Base-by-base conservation (phyloP, 306 rosid species). In the Vicia villosa region DNA sequence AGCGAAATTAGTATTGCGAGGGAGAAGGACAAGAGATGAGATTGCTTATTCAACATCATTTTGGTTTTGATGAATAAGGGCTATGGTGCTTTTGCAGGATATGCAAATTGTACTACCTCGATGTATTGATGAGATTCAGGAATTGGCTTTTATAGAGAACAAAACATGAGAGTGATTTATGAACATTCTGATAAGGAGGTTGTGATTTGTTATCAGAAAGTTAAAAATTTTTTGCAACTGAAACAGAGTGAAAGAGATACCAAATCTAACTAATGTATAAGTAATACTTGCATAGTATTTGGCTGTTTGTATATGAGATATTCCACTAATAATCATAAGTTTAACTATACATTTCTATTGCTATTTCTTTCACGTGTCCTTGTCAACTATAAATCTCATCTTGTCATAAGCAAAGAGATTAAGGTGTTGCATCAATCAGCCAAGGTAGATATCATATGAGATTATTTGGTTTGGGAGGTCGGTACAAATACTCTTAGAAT, bases 391-490 rank as follows among this genome's bases (percentile, higher is more conserved):
- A 40, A 40, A 40, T 4, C 22, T 60, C 14, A 73, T n/a, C 1
- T 46, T 57, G 14, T 4, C 3, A 41, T 34, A 4, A 51, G 55
- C 59, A 51, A 28, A 22, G 61, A 17, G 66, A 49, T 75, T 49
- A 59, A 72, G 79, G 60, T 57, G 73, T 37, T 43, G 83, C 42
- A 26, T 82, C 68, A 41, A 21, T 30, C 37, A 32, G 8, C 37
- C 2, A 32, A 5, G 8, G 32, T 52, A 4, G 66, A 57, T 54
- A 55, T 41, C 60, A 57, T 54, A 55, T 41, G 46, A 15, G 46
- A 41, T 41, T 41, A 11, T 10, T 41, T 41, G 6, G 46, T 41
- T 41, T 41, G 46, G 46, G n/a, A 13, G 46, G n/a, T 41, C 46
- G n/a, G n/a, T 5, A 22, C 26, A 22, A 10, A 41, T 41, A 11